These are phyloP conservation scores for Geranium rotundifolium DNA, from an alignment of 345 rosid species.

Conservation along the genomic window DNA sequence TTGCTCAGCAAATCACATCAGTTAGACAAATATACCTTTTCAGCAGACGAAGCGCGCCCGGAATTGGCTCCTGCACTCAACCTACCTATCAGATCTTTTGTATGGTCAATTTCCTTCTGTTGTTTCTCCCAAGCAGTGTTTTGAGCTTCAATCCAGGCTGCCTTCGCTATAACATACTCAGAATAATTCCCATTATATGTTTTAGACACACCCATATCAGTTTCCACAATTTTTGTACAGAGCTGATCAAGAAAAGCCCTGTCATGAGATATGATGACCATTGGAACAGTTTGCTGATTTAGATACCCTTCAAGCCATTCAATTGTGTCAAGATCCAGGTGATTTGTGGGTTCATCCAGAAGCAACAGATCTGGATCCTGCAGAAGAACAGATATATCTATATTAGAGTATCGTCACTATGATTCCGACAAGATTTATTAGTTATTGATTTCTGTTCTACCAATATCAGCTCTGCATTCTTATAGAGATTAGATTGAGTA, in stretches of 20 bases:
- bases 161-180: constrained; percentile 62
- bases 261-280: constrained; percentile 95
- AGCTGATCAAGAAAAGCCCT: constrained; percentile 93
- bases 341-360: constrained; percentile 93
- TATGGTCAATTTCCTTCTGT: constrained; percentile 75
- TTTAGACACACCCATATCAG: constrained; percentile 86
- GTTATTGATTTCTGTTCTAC: too few relatives aligned
- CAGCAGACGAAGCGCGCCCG: constrained; percentile 95
- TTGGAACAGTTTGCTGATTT: constrained; percentile 81
- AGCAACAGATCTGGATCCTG: constrained; percentile 93
- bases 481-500: too few relatives aligned
- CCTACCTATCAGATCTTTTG: constrained; percentile 61
- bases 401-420: background rate
- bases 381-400: constrained; percentile 6
- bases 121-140: constrained; percentile 84
- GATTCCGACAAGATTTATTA: background rate
- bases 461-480: too few relatives aligned
- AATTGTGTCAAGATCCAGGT: constrained; percentile 88
- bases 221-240: constrained; percentile 92
- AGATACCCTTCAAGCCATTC: constrained; percentile 98
- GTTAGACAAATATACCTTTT: constrained; percentile 42
- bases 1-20: background rate
- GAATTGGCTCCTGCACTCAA: constrained; percentile 80
- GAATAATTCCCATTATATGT: constrained; percentile 85
- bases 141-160: constrained; percentile 67